A percentile compares a stretch with the other conserved stretches of the same genome.
Conservation (phyloP, 495 filamentous ascomycete genomes). For the Pyrenula massariospora region DNA sequence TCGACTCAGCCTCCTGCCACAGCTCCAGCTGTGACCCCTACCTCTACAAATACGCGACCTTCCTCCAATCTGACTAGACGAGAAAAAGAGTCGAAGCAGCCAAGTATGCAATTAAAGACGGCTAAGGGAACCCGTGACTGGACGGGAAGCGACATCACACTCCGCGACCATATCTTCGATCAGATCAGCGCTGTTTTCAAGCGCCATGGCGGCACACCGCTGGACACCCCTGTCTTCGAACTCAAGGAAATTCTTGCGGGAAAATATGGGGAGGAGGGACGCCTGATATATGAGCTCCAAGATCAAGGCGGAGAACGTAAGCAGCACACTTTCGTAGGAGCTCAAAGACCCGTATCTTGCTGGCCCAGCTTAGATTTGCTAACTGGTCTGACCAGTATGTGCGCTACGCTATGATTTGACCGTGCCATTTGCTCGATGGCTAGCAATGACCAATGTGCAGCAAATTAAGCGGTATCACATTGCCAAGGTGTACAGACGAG, state of each 20-base stretch:
- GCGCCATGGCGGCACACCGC: conserved; percentile 74
- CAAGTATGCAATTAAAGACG: conserved; percentile 15
- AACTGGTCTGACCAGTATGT: conserved; percentile 29
- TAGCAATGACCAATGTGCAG: conserved; percentile 72
- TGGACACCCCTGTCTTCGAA: conserved; percentile 80
- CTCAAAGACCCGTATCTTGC: not conserved
- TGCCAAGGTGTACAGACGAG: conserved; percentile 75
- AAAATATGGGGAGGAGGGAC: conserved; percentile 87
- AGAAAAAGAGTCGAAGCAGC: not conserved
- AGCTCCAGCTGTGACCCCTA: not conserved
- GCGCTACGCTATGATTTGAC: conserved; percentile 85
- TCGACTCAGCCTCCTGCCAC: not conserved
- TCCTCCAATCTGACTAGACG: not conserved
- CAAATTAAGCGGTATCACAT: conserved; percentile 82
- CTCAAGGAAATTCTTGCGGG: conserved; percentile 68
- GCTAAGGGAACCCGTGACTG: conserved; percentile 23
- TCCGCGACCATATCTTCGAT: conserved; percentile 74
- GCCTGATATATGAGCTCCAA: conserved; percentile 79
- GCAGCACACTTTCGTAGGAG: not conserved
- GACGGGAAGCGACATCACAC: conserved; percentile 13
- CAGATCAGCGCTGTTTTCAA: conserved; percentile 79
- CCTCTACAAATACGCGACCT: not conserved
- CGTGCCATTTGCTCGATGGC: conserved; percentile 79
- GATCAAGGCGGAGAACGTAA: conserved; percentile 68
- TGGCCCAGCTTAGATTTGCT: not conserved